Percentiles rank a stretch among this genome's conserved stretches.
Conservation (phyloP, 1,139 yeast genomes). For the Kodamaea suecica region DNA sequence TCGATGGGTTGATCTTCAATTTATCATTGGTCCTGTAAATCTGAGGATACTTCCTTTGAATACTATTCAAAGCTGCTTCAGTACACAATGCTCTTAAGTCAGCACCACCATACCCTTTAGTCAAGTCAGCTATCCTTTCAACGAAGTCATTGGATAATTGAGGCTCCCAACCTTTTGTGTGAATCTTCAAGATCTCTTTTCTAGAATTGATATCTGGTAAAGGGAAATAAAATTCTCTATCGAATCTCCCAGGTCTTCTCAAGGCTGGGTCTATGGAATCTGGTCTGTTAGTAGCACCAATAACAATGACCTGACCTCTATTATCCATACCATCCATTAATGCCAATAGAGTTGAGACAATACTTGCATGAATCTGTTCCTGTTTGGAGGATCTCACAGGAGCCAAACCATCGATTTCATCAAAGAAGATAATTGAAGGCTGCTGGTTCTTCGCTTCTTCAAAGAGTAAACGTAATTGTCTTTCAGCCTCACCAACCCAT, state of each 20-base stretch:
- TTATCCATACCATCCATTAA: conserved; percentile 99
- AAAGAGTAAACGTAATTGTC: conserved; percentile 83
- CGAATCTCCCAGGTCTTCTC: conserved; percentile 96
- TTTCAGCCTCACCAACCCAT: conserved; percentile 99
- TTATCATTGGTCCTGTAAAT: conserved; percentile 78
- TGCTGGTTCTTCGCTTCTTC: conserved; percentile 97
- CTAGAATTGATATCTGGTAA: conserved; percentile 83
- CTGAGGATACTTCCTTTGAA: conserved; percentile 91
- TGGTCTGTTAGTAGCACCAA: conserved; percentile 97
- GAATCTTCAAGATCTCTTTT: conserved; percentile 72
- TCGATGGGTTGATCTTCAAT: conserved; percentile 65
- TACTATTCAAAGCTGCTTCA: conserved; percentile 89
- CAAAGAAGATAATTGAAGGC: conserved; percentile 93
- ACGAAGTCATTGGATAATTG: conserved; percentile 58
- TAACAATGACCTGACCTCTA: conserved; percentile 92
- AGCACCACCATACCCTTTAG: conserved; percentile 99
- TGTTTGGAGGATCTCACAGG: conserved; percentile 97
- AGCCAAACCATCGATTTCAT: conserved; percentile 96
- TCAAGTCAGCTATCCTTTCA: conserved; percentile 66
- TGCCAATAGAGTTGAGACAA: conserved; percentile 90
- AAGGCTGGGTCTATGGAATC: conserved; percentile 97
- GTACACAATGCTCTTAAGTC: conserved; percentile 92
- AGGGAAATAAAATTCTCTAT: conserved; percentile 94
- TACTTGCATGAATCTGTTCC: conserved; percentile 97
- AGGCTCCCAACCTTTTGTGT: conserved; percentile 87